Base-by-base conservation (phyloP, 768 basidiomycete species). In the Hygrophorus pudorinus region DNA sequence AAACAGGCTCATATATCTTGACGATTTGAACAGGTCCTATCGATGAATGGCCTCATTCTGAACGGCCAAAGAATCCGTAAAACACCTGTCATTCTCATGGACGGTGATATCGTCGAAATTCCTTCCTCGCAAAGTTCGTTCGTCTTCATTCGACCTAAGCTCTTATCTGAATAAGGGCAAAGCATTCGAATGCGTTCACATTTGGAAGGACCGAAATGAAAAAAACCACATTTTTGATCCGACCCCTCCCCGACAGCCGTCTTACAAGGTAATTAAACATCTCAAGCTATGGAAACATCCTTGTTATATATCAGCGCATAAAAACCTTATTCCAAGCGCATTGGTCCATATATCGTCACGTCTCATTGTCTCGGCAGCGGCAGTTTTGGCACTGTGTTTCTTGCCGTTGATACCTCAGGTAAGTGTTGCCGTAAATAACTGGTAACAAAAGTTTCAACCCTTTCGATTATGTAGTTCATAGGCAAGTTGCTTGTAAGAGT, bases 401-500 rank as follows among this genome's bases (percentile, higher is more conserved):
- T 90, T 17, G 85, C 85, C 13, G 67, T 85, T 46, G 83, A 86
- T 54, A 73, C 69, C 8, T 24, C 24, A 7, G 4, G 24, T 24
- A 7, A 24, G 24, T 24, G 24, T 24, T 24, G 7, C 24, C 7
- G n/a, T 24, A 3, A 24, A 24, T 24, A 24, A 24, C 24, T 3
- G 24, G 24, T 24, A 24, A 24, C 4, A 24, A 3, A 3, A 7
- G 24, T 3, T 24, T 24, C 7, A 24, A 24, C 3, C 24, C 7
- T 24, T 3, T 24, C 7, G 24, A 7, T 24, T 24, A 24, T 24
- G 57, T 61, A 7, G 74, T 68, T 37, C 72, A 77, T 51, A 71
- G 77, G 35, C 87, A 90, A 61, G 83, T 86, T 20, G 87, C 87
- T 16, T 89, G 86, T 59, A 90, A 90, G 59, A 86, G 78, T 46